phyloP scores from a whole-genome alignment of 768 basidiomycete species.

The Serendipita sp. region DNA sequence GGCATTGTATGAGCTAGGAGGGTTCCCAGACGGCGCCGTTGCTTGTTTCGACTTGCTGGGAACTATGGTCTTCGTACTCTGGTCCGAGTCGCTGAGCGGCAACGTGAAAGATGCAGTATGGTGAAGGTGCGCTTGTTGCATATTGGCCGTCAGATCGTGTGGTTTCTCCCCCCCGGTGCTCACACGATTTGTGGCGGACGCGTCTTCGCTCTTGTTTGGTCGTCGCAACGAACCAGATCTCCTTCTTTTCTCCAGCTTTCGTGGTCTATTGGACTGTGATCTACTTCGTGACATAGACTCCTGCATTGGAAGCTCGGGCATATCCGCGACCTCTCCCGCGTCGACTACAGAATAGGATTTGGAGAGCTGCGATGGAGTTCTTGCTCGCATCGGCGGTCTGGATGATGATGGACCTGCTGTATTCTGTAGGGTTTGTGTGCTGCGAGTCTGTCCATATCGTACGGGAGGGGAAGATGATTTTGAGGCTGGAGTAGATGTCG shows the following conservation, averaged over 20 bases:
- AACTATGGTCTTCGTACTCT: slow-evolving; percentile 1
- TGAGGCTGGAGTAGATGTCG: background rate
- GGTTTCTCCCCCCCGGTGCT: background rate
- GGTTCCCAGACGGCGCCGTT: background rate
- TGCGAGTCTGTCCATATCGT: background rate
- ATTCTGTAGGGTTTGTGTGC: background rate
- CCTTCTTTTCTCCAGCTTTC: background rate
- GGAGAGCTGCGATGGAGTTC: slow-evolving; percentile 3
- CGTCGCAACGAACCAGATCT: slow-evolving; percentile 1
- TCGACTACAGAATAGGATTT: background rate
- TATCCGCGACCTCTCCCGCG: background rate
- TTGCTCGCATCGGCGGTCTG: background rate
- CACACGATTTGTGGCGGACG: background rate
- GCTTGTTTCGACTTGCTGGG: background rate
- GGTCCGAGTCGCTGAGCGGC: slow-evolving; percentile 5
- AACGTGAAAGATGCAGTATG: background rate
- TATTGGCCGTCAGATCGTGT: background rate
- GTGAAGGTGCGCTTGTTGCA: background rate
- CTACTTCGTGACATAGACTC: background rate
- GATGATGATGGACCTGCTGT: background rate
- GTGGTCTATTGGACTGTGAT: background rate
- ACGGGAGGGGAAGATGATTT: background rate
- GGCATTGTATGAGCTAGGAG: background rate
- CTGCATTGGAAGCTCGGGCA: background rate
- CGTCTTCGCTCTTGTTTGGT: background rate